A percentile compares a stretch with the other conserved stretches of the same genome.
These are phyloP conservation scores for Lasiodiplodia hormozganensis DNA, from an alignment of 2,329 filamentous ascomycete genomes.

Conservation along the genomic window DNA sequence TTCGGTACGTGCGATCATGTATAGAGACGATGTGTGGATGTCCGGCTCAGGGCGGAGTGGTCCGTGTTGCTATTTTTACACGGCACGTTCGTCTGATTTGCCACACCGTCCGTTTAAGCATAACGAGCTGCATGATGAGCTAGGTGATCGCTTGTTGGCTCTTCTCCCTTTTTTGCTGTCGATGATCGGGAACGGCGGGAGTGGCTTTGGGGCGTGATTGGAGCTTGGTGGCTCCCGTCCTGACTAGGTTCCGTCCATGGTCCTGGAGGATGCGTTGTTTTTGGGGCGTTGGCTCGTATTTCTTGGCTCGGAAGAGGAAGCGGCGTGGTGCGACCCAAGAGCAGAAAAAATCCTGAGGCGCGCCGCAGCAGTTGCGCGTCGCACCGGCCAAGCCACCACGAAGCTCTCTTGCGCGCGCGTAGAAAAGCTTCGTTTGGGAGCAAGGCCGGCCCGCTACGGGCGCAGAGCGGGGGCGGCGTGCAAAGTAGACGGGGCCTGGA, in stretches of 20 bases:
- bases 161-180: not conserved
- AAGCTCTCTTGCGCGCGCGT: not conserved
- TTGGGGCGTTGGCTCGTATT: not conserved
- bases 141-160: not conserved
- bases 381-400: slow-evolving; percentile 6
- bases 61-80: slow-evolving; percentile 22
- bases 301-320: not conserved
- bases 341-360: not conserved
- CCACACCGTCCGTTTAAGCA: not conserved
- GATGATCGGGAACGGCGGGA: not conserved
- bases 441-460: not conserved
- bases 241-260: not conserved
- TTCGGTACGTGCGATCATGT: not conserved
- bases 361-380: not conserved
- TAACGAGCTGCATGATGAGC: not conserved
- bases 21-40: not conserved
- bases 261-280: slow-evolving; percentile 1
- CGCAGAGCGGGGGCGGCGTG: not conserved
- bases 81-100: not conserved
- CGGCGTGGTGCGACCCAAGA: not conserved
- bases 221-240: not conserved
- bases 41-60: not conserved
- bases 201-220: not conserved
- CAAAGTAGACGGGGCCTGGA: not conserved
- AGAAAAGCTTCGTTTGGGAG: not conserved